These are phyloP conservation scores for Antrodiella citrinella DNA, from an alignment of 768 basidiomycete species.

Conservation along the genomic window DNA sequence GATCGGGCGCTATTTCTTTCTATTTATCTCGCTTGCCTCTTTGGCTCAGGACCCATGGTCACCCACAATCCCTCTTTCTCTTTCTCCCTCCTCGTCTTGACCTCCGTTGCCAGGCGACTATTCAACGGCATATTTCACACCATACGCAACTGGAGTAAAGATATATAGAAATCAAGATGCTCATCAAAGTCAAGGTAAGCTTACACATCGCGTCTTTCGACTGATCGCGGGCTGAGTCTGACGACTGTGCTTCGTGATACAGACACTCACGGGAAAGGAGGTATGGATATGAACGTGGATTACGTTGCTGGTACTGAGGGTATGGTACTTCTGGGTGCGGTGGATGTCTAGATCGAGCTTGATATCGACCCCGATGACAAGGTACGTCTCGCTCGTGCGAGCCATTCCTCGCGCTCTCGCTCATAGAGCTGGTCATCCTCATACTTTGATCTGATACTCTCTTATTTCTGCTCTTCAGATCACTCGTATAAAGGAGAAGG, in stretches of 20 bases:
- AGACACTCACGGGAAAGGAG: slow-evolving; percentile 98
- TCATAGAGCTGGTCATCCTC: too few relatives aligned
- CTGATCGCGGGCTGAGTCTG: not conserved
- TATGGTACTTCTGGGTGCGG: not conserved
- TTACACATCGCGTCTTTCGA: slow-evolving; percentile 9
- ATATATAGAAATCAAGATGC: slow-evolving; percentile 34
- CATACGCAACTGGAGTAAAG: not conserved
- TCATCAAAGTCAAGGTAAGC: slow-evolving; percentile 89
- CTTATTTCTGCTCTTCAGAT: slow-evolving; percentile 45
- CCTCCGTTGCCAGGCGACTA: not conserved
- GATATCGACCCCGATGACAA: slow-evolving; percentile 89
- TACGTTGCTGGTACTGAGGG: not conserved
- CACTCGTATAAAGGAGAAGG: slow-evolving; percentile 90
- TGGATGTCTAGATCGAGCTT: slow-evolving; percentile 66
- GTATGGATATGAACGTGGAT: slow-evolving; percentile 30
- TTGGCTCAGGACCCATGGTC: not conserved
- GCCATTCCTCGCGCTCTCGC: not conserved
- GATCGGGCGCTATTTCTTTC: too few relatives aligned
- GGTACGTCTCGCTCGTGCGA: slow-evolving; percentile 33
- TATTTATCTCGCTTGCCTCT: not conserved
- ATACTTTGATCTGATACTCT: not conserved
- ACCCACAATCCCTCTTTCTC: not conserved
- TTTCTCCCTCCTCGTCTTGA: not conserved
- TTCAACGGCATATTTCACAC: not conserved
- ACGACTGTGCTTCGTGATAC: slow-evolving; percentile 2